A percentile compares a stretch with the other conserved stretches of the same genome.
These are phyloP conservation scores for Choiromyces venosus DNA, from an alignment of 495 filamentous ascomycete species.

Conservation along the genomic window DNA sequence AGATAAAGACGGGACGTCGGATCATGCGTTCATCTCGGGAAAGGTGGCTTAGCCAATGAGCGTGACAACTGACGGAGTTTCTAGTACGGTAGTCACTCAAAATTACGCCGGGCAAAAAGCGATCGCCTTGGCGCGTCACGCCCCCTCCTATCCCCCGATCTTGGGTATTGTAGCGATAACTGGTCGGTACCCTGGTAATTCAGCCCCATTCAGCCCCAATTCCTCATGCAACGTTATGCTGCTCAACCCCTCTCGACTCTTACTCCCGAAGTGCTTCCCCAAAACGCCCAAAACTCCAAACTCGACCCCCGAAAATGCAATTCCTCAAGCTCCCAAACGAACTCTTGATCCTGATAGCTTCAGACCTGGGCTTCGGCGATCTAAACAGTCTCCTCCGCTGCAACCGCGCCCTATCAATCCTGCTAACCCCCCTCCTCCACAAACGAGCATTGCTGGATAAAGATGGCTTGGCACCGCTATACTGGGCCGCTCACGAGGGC, in stretches of 20 bases:
- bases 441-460: conserved; percentile 7
- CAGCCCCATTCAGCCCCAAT: not conserved
- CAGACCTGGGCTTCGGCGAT: not conserved
- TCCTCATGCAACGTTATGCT: not conserved
- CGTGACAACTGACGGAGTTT: not conserved
- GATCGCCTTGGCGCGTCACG: not conserved
- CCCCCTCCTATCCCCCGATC: not conserved
- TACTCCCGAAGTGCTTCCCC: not conserved
- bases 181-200: not conserved
- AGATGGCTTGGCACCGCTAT: not conserved
- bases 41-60: not conserved
- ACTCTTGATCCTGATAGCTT: conserved; percentile 6
- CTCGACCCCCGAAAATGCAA: not conserved
- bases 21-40: not conserved
- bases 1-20: not conserved
- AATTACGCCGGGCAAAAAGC: not conserved
- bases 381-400: conserved; percentile 6
- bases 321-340: conserved; percentile 13
- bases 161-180: not conserved
- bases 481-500: not conserved
- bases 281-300: not conserved
- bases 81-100: not conserved
- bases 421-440: conserved; percentile 4
- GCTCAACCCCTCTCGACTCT: not conserved
- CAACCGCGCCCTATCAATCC: conserved; percentile 4